Evolutionary conservation across 1,284 basidiomycete species (phyloP).

Genomic region (Xanthoconium separans): DNA sequence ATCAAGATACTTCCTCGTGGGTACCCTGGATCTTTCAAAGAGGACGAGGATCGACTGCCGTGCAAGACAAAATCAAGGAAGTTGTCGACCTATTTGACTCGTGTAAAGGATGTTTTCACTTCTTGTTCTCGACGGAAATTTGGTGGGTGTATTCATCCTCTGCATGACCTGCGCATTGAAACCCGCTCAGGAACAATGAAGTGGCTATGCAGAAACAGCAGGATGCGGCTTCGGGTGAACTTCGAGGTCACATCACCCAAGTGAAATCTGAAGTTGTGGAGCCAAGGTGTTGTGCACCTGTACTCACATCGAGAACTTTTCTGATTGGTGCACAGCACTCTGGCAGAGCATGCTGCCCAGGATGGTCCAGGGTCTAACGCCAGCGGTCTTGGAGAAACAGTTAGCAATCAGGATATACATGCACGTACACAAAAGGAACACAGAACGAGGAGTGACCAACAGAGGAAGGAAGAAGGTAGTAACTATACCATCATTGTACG

Average conservation of each 20-base stretch:
- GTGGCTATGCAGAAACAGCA: not conserved
- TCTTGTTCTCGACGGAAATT: conserved; percentile 1
- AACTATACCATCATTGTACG: not conserved
- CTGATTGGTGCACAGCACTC: not conserved
- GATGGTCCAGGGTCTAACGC: not conserved
- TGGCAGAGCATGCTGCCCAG: not conserved
- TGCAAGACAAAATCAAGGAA: not conserved
- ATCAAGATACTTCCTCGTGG: not conserved
- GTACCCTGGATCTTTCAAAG: not conserved
- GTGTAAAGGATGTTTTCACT: not conserved
- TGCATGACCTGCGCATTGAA: too few relatives aligned
- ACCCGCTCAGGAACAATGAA: not conserved
- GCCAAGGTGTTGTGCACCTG: not conserved
- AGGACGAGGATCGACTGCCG: not conserved
- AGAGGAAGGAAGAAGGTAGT: not conserved
- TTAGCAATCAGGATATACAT: not conserved
- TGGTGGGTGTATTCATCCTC: not conserved
- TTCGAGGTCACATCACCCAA: not conserved
- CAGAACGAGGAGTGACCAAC: not conserved
- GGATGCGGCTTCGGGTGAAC: not conserved
- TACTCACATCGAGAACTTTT: not conserved
- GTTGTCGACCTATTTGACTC: not conserved
- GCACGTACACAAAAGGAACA: not conserved
- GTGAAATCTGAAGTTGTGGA: not conserved
- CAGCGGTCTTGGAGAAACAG: not conserved